Evolutionary conservation across 2,329 filamentous ascomycete genomes (phyloP), one percentile per base, ranked within the genome.

Genomic region (Calonectria naviculata): DNA sequence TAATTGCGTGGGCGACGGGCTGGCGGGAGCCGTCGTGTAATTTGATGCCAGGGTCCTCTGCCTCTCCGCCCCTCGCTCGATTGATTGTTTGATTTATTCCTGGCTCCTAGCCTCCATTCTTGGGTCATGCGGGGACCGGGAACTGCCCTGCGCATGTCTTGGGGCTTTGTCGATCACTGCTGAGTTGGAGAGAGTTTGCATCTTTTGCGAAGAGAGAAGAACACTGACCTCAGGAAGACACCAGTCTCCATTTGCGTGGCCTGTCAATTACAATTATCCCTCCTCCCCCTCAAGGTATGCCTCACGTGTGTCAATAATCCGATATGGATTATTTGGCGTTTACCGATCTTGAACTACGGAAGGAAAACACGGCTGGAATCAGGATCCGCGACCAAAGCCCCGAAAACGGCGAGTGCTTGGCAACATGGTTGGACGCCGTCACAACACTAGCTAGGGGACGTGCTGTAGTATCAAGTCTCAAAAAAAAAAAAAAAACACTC

Each of bases 1-100:
- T 78, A 78, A 78, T 79, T 78, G 74, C 74, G 49, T 73, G 56
- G 65, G 70, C 68, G 62, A 73, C 66, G 67, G 64, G 71, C 58
- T 70, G 75, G 75, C 65, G 69, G 70, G 52, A 41, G 52, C 56
- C 24, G 64, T 66, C 63, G 68, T 70, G 68, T 78, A 70, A 74
- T 73, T 74, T 70, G 65, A 64, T 58, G 61, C 34, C 58, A 65
- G 47, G 46, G 61, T 54, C 52, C 46, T 49, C 44, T 44, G 28
- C 44, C 31, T 44, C 26, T 34, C 36, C 19, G 49, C 52, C 61
- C 31, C 67, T 63, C 46, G 24, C 38, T 63, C 38, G 44, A 65
- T 65, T 69, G 62, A 61, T 54, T 67, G 58, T 38, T 62, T 65
- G 54, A 60, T 62, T 64, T 38, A 42, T 49, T 54, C 62, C 62